Evolutionary conservation across 805 yeast genomes (phyloP).

Genomic region (Lachancea nothofagi): DNA sequence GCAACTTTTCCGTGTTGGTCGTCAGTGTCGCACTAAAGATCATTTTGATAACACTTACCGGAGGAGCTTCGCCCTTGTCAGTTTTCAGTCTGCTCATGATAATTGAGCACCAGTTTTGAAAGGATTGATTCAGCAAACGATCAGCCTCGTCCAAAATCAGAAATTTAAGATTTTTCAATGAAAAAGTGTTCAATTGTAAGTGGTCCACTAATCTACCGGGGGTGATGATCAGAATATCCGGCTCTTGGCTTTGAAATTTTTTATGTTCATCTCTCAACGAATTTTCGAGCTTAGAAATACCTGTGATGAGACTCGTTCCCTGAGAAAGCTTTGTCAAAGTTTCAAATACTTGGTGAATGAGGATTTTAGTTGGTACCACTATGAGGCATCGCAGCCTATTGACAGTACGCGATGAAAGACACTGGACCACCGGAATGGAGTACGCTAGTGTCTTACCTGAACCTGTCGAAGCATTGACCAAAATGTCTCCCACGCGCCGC

Average conservation of each 20-base stretch:
- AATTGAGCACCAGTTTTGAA: slow-evolving; percentile 82
- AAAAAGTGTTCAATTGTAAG: slow-evolving; percentile 39
- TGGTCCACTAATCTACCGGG: slow-evolving; percentile 86
- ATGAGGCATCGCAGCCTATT: slow-evolving; percentile 72
- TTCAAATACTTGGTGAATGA: slow-evolving; percentile 72
- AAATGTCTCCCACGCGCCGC: slow-evolving; percentile 61
- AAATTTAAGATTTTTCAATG: slow-evolving; percentile 49
- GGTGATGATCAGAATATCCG: slow-evolving; percentile 66
- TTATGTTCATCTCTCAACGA: slow-evolving; percentile 57
- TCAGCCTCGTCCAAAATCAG: slow-evolving; percentile 81
- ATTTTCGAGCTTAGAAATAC: slow-evolving; percentile 55
- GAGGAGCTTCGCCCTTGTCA: slow-evolving; percentile 31
- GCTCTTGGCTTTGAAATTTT: slow-evolving; percentile 42
- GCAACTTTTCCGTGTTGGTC: slow-evolving; percentile 82
- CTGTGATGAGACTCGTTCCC: slow-evolving; percentile 54
- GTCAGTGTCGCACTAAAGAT: slow-evolving; percentile 92
- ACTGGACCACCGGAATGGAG: slow-evolving; percentile 73
- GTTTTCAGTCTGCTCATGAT: slow-evolving; percentile 39
- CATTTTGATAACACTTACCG: slow-evolving; percentile 51
- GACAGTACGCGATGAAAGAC: slow-evolving; percentile 55
- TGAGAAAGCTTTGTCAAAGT: slow-evolving; percentile 54
- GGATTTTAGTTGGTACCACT: slow-evolving; percentile 84
- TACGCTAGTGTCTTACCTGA: slow-evolving; percentile 94
- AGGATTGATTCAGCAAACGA: slow-evolving; percentile 74
- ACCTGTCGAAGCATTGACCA: slow-evolving; percentile 93